Evolutionary conservation across 768 basidiomycete genomes (phyloP).

Genomic region (Strobilomyces confusus): DNA sequence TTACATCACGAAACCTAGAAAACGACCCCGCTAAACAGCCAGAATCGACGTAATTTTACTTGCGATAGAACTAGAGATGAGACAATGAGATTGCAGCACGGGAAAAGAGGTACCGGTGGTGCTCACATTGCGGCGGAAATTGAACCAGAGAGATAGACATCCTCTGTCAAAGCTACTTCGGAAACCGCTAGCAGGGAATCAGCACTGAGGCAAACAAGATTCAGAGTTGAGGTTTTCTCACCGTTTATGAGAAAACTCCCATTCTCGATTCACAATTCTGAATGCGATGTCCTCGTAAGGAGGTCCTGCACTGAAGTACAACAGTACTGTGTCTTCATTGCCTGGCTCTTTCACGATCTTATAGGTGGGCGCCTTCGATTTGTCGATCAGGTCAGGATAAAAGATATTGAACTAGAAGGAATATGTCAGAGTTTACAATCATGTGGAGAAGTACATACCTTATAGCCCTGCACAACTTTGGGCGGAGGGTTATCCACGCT

Average conservation of each 20-base stretch:
- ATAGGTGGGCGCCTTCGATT: conserved; percentile 94
- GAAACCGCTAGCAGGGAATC: conserved; percentile 65
- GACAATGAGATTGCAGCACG: conserved; percentile 13
- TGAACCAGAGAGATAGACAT: conserved; percentile 94
- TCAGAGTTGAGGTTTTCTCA: conserved; percentile 28
- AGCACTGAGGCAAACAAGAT: conserved; percentile 13
- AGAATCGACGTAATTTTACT: conserved; percentile 39
- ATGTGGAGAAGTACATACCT: conserved; percentile 42
- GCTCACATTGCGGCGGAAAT: conserved; percentile 89
- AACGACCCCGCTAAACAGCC: conserved; percentile 16
- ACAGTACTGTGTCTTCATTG: conserved; percentile 90
- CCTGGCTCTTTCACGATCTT: conserved; percentile 91
- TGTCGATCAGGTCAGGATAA: conserved; percentile 99
- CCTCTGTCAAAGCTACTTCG: conserved; percentile 96
- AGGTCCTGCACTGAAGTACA: conserved; percentile 94
- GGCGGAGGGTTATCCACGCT: conserved; percentile 98
- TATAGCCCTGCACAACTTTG: conserved; percentile 99
- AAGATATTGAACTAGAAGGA: conserved; percentile 83
- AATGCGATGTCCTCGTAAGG: conserved; percentile 99
- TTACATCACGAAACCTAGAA: conserved; percentile 27
- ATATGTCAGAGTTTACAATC: conserved; percentile 10
- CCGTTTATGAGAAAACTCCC: conserved; percentile 99
- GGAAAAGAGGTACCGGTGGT: conserved; percentile 3
- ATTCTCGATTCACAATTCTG: conserved; percentile 94
- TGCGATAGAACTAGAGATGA: conserved; percentile 68